A percentile compares a stretch with the other conserved stretches of the same genome.
These are phyloP conservation scores for Ustulina deusta DNA, from an alignment of 2,329 filamentous ascomycete species.

Conservation along the genomic window DNA sequence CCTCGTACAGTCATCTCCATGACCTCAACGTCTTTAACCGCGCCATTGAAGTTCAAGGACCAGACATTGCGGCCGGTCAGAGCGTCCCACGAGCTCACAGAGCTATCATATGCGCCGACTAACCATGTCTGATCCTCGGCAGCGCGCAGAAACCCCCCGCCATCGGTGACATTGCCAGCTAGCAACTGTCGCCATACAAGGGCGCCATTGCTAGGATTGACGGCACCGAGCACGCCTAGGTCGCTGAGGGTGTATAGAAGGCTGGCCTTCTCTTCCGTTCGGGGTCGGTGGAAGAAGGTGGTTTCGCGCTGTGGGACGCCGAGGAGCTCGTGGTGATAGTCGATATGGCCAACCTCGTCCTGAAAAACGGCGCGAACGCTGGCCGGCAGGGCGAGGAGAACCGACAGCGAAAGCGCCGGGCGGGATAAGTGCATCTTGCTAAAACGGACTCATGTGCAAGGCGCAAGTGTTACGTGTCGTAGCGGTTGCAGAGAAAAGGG, in stretches of 20 bases:
- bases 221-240: conserved; percentile 82
- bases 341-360: conserved; percentile 91
- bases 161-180: conserved; percentile 61
- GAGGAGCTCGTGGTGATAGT: conserved; percentile 92
- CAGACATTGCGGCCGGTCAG: conserved; percentile 83
- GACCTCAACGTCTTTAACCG: conserved; percentile 78
- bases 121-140: conserved; percentile 83
- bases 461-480: conserved; percentile 7
- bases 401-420: conserved; percentile 46
- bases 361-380: conserved; percentile 78
- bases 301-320: conserved; percentile 84
- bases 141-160: conserved; percentile 72
- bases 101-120: conserved; percentile 76
- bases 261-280: conserved; percentile 83
- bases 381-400: conserved; percentile 59
- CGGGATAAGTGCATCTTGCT: conserved; percentile 48
- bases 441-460: conserved; percentile 30
- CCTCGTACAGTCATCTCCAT: conserved; percentile 71
- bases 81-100: conserved; percentile 85
- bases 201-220: conserved; percentile 87
- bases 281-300: conserved; percentile 94
- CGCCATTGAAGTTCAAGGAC: conserved; percentile 71
- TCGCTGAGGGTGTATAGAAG: conserved; percentile 93
- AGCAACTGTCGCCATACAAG: conserved; percentile 89
- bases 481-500: conserved; percentile 7